A percentile compares a stretch with the other conserved stretches of the same genome.
phyloP scores from a whole-genome alignment of 202 grass and related monocot species.

The Schoenoplectus tabernaemontani region DNA sequence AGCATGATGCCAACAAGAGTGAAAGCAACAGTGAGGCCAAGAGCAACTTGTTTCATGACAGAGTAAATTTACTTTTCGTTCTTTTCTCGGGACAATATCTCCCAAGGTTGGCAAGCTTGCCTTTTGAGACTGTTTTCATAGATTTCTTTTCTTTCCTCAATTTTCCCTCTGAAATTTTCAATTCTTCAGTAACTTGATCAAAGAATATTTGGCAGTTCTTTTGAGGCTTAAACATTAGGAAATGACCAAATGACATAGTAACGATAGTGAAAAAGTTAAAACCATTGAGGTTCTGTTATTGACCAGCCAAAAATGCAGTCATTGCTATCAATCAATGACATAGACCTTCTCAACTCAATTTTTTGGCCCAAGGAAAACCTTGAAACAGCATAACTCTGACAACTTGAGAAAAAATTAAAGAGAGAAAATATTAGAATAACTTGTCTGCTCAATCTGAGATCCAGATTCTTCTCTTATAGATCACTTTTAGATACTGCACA shows the following conservation, averaged over 20 bases:
- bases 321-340: no score
- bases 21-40: constrained; percentile 36
- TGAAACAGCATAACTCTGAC: background rate
- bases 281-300: background rate
- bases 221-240: background rate
- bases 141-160: background rate
- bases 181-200: constrained; percentile 22
- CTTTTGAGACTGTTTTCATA: no score
- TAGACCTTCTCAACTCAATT: no score
- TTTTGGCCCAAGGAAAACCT: background rate
- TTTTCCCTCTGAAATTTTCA: constrained; percentile 12
- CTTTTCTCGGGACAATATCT: background rate
- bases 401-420: no score
- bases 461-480: no score
- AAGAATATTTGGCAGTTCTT: constrained; percentile 20
- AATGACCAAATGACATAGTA: background rate
- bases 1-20: constrained; percentile 18
- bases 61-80: constrained; percentile 34
- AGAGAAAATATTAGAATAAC: no score
- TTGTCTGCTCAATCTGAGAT: no score
- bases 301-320: background rate
- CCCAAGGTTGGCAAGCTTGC: background rate
- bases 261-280: background rate
- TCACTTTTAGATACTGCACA: no score
- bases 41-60: constrained; percentile 35